A percentile compares a stretch with the other conserved stretches of the same genome.
phyloP scores from a whole-genome alignment of 2,329 filamentous ascomycete genomes.

The Mycosphaerella sp. region DNA sequence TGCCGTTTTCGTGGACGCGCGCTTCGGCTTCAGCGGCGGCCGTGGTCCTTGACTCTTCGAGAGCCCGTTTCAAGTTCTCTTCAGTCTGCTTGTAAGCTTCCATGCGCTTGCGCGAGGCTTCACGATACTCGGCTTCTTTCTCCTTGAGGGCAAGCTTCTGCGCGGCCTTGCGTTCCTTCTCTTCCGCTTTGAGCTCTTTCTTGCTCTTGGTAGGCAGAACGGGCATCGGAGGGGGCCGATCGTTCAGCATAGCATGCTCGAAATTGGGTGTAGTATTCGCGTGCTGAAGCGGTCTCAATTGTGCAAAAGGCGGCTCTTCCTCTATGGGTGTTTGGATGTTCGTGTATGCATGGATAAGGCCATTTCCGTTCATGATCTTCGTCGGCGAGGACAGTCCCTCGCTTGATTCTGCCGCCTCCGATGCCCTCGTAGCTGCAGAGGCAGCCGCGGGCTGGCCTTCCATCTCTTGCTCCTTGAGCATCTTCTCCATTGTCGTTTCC shows the following conservation, averaged over 20 bases:
- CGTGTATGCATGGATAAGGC: constrained; percentile 31
- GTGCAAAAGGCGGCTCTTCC: constrained; percentile 17
- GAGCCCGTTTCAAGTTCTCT: constrained; percentile 57
- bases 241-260: constrained; percentile 28
- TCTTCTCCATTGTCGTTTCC: constrained; percentile 67
- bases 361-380: constrained; percentile 24
- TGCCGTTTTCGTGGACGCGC: constrained; percentile 19
- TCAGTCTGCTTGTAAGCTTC: constrained; percentile 54
- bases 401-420: constrained; percentile 30
- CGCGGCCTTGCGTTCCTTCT: constrained; percentile 53
- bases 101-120: constrained; percentile 42
- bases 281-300: constrained; percentile 57
- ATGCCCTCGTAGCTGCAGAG: constrained; percentile 37
- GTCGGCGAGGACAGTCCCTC: constrained; percentile 22
- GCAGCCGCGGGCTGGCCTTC: constrained; percentile 58
- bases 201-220: constrained; percentile 55
- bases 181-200: constrained; percentile 57
- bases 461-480: constrained; percentile 72
- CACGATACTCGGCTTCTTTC: constrained; percentile 30
- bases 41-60: constrained; percentile 61
- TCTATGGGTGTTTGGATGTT: constrained; percentile 12
- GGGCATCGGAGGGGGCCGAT: constrained; percentile 40
- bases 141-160: constrained; percentile 55
- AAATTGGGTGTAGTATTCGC: constrained; percentile 56
- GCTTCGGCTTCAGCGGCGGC: constrained; percentile 50